Conservation (phyloP, 257 asterid genomes). For the Perilla frutescens region DNA sequence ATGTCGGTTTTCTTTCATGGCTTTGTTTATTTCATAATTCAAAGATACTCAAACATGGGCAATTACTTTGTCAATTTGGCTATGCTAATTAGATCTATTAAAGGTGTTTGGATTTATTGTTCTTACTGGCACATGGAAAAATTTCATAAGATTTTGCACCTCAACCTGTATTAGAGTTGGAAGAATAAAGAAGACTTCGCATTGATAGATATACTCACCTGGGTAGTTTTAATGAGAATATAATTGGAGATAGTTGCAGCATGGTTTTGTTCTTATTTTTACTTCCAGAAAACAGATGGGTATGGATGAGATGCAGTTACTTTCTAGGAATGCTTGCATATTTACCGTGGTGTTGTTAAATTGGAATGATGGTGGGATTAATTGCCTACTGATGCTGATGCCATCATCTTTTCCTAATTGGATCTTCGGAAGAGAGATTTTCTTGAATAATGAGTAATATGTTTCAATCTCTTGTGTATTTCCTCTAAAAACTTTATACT, state of each 20-base stretch:
- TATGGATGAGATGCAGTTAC: background rate
- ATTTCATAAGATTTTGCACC: background rate
- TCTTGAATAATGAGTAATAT: background rate
- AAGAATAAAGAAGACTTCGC: background rate
- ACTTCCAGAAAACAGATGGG: background rate
- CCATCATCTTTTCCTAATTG: background rate
- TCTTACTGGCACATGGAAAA: background rate
- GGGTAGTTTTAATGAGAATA: background rate
- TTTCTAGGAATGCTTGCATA: background rate
- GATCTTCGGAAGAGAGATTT: slow-evolving; percentile 8
- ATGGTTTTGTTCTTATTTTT: background rate
- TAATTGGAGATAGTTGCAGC: slow-evolving; percentile 3
- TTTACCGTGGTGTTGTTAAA: background rate
- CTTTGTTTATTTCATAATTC: too few relatives aligned
- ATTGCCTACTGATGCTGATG: background rate
- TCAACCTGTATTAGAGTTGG: background rate
- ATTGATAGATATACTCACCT: background rate
- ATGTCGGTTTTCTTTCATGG: too few relatives aligned
- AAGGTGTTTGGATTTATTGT: background rate
- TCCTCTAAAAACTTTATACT: background rate
- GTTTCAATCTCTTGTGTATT: background rate
- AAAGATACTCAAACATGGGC: background rate
- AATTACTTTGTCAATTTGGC: background rate
- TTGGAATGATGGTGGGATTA: slow-evolving; percentile 4
- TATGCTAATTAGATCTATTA: slow-evolving; percentile 4